Percentiles rank a stretch among this genome's conserved stretches.
These are phyloP conservation scores for Dichomitus squalens DNA, from an alignment of 1,284 basidiomycete species.

Conservation along the genomic window DNA sequence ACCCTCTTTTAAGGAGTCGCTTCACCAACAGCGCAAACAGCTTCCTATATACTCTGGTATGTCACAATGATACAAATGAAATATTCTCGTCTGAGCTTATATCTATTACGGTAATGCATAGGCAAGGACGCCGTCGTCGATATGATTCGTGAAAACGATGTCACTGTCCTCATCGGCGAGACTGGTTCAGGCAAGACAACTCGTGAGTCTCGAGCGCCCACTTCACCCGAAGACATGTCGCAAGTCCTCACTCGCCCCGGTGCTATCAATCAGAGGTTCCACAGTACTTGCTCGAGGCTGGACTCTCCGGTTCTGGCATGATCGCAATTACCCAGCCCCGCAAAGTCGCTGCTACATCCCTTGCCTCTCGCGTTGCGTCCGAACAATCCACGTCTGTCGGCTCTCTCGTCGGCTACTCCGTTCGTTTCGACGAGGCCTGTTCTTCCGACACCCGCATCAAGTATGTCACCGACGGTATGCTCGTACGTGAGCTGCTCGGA, in stretches of 20 bases:
- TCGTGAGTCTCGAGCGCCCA: slow-evolving; percentile 52
- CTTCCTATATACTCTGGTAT: slow-evolving; percentile 80
- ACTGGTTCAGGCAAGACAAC: slow-evolving; percentile 99
- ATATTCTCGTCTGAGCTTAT: neutral
- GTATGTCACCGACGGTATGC: slow-evolving; percentile 97
- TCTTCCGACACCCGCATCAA: slow-evolving; percentile 80
- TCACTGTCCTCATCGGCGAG: slow-evolving; percentile 92
- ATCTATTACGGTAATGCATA: slow-evolving; percentile 32
- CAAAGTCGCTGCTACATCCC: slow-evolving; percentile 90
- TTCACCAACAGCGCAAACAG: slow-evolving; percentile 66
- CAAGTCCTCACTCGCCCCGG: neutral
- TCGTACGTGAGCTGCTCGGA: slow-evolving; percentile 86
- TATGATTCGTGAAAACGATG: slow-evolving; percentile 79
- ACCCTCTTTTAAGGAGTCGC: slow-evolving; percentile 14
- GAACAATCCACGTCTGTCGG: slow-evolving; percentile 81
- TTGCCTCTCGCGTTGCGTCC: slow-evolving; percentile 86
- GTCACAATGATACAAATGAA: neutral
- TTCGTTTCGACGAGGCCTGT: slow-evolving; percentile 91
- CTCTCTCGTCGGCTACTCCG: slow-evolving; percentile 86
- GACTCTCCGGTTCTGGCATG: slow-evolving; percentile 61
- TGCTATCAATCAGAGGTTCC: slow-evolving; percentile 77
- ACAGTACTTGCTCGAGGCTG: slow-evolving; percentile 83
- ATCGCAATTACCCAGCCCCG: slow-evolving; percentile 94
- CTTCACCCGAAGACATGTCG: neutral
- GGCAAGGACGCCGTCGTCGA: slow-evolving; percentile 77